Conservation (phyloP, 768 basidiomycete genomes). For the Hypsizygus marmoreus region DNA sequence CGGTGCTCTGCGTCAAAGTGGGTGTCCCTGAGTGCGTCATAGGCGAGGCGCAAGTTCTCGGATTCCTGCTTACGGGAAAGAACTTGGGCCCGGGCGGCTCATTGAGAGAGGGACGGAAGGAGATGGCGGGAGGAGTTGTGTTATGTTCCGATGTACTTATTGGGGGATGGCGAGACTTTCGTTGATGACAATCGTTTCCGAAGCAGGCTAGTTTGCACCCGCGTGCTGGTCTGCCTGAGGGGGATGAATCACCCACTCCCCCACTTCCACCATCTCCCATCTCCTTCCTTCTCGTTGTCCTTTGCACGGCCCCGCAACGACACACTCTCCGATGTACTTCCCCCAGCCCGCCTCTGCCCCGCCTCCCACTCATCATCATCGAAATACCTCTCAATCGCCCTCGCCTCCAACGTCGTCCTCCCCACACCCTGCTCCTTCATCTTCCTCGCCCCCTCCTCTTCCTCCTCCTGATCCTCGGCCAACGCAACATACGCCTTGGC, state of each 20-base stretch:
- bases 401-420: slow-evolving; percentile 37
- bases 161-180: slow-evolving; percentile 32
- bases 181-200: slow-evolving; percentile 19
- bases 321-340: too few species aligned
- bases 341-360: slow-evolving; percentile 15
- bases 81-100: slow-evolving; percentile 16
- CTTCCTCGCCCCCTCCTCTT: slow-evolving; percentile 33
- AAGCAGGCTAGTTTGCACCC: neutral
- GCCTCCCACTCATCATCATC: slow-evolving; percentile 75
- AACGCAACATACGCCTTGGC: slow-evolving; percentile 72
- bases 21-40: slow-evolving; percentile 27
- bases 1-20: slow-evolving; percentile 24
- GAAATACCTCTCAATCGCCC: slow-evolving; percentile 60
- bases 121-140: slow-evolving; percentile 19
- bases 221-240: slow-evolving; percentile 1
- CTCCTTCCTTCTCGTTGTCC: slow-evolving; percentile 4
- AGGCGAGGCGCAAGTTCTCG: slow-evolving; percentile 28
- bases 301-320: neutral
- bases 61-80: slow-evolving; percentile 28
- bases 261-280: neutral
- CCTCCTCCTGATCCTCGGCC: slow-evolving; percentile 46
- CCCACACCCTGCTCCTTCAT: slow-evolving; percentile 10
- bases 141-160: slow-evolving; percentile 29
- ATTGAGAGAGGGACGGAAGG: slow-evolving; percentile 22
- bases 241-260: neutral